A percentile compares a stretch with the other conserved stretches of the same genome.
Evolutionary conservation across 2,329 filamentous ascomycete genomes (phyloP).

Genomic region (Lojkania enalia): DNA sequence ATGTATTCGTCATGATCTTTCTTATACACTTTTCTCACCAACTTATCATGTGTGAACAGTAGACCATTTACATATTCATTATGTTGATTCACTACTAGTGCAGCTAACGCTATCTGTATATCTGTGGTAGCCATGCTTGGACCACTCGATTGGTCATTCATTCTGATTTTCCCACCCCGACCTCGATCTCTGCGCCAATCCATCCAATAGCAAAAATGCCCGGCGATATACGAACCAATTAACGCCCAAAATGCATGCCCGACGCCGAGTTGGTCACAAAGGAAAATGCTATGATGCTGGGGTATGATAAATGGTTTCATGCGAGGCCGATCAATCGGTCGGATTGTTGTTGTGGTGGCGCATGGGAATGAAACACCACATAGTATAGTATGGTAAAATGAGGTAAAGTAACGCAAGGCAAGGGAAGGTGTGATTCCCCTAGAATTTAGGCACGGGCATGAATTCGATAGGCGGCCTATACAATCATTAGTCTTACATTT

Average conservation of each 20-base stretch:
- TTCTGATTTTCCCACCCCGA: background rate
- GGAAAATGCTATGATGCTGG: constrained; percentile 2
- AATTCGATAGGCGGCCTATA: constrained; percentile 9
- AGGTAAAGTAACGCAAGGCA: background rate
- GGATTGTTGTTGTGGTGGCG: background rate
- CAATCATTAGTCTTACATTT: background rate
- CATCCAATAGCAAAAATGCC: background rate
- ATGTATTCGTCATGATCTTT: background rate
- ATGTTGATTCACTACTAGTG: too few relatives aligned
- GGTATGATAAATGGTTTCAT: background rate
- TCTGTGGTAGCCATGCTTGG: too few relatives aligned
- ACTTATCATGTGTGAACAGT: too few relatives aligned
- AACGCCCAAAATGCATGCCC: background rate
- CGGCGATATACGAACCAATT: too few relatives aligned
- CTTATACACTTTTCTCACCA: background rate
- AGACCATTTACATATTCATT: too few relatives aligned
- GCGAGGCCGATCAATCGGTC: background rate
- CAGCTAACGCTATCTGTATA: too few relatives aligned
- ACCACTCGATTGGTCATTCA: too few relatives aligned
- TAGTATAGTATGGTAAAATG: too few relatives aligned
- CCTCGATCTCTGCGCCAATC: background rate
- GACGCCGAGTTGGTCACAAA: background rate
- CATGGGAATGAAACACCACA: too few relatives aligned
- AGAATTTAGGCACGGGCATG: constrained; percentile 8
- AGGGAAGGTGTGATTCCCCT: background rate